Evolutionary conservation across 306 rosid genomes (phyloP), one percentile per base, ranked within the genome.

Genomic region (Leucaena leucocephala): DNA sequence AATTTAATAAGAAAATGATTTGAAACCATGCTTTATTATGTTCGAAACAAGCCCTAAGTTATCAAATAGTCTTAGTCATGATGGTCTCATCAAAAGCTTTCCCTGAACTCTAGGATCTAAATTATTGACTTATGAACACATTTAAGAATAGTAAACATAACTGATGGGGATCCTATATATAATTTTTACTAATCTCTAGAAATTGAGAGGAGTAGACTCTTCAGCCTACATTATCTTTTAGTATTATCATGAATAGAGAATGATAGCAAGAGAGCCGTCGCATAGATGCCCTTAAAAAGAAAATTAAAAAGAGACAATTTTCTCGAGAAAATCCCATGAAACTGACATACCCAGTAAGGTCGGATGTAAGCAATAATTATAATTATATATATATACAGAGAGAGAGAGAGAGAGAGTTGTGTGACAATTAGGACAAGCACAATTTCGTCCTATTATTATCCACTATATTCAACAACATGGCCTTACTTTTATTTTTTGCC

Each of bases 361-460:
- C 68, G 84, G 80, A 62, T 27, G 70, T 76, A 59, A 17, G 69
- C 34, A 84, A 62, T 62, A 50, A 48, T 34, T n/a, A 6, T 39
- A 39, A 55, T 61, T 27, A 27, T 27, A 27, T 27, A 27, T 27
- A 27, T 27, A 27, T 27, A 27, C 13, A 55, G 10, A 46, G 34
- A 40, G 66, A 75, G 39, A 40, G 2, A 43, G 38, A 45, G 5
- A 21, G 64, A 21, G 78, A 69, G 54, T 78, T 36, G 39, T 36
- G 1, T 69, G 78, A 79, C 81, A 78, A 61, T 61, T 74, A 74
- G 57, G 78, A 79, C 80, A 65, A 80, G 45, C 68, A 74, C 81
- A 78, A 72, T 81, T 81, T 49, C 15, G 16, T 77, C 80, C 78
- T 77, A 68, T 81, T 73, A 46, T 46, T 68, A 48, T 46, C 71